Conservation (phyloP, 2,329 filamentous ascomycete species). For the Cladosporium sp. region DNA sequence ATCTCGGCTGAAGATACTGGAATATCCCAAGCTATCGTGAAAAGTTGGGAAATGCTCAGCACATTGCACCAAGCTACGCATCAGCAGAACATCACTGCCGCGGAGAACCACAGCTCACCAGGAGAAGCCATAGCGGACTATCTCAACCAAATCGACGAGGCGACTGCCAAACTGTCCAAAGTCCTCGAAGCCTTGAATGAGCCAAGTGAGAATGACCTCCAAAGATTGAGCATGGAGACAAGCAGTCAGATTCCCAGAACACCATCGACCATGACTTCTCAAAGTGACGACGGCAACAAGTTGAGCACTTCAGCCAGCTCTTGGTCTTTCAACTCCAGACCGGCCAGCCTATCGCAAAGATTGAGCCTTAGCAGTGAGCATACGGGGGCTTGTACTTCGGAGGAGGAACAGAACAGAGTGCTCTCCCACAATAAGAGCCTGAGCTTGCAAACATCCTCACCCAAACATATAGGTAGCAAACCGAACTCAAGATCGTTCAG, state of each 20-base stretch:
- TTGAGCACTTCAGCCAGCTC: conserved; percentile 1
- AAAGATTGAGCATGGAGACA: not conserved
- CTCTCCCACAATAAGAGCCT: not conserved
- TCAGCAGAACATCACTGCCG: not conserved
- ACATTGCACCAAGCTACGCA: conserved; percentile 15
- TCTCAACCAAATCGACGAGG: conserved; percentile 5
- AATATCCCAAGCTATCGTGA: conserved; percentile 4
- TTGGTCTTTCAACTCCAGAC: not conserved
- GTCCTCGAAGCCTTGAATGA: not conserved
- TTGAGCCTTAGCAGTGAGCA: not conserved
- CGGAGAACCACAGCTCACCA: not conserved
- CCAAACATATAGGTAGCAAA: not conserved
- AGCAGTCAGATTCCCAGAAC: not conserved
- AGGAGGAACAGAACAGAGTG: conserved; percentile 2
- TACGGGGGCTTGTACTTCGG: not conserved
- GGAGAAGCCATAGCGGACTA: not conserved
- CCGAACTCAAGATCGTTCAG: not conserved
- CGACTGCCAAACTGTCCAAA: not conserved
- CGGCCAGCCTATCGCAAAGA: not conserved
- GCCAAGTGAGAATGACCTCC: not conserved
- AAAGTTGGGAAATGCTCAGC: conserved; percentile 14
- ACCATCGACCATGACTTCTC: not conserved
- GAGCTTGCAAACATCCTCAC: not conserved
- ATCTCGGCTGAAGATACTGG: conserved; percentile 5
- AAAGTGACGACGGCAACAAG: conserved; percentile 2